These are phyloP conservation scores for Flaveria linearis DNA, from an alignment of 129 eudicot species.

Conservation along the genomic window DNA sequence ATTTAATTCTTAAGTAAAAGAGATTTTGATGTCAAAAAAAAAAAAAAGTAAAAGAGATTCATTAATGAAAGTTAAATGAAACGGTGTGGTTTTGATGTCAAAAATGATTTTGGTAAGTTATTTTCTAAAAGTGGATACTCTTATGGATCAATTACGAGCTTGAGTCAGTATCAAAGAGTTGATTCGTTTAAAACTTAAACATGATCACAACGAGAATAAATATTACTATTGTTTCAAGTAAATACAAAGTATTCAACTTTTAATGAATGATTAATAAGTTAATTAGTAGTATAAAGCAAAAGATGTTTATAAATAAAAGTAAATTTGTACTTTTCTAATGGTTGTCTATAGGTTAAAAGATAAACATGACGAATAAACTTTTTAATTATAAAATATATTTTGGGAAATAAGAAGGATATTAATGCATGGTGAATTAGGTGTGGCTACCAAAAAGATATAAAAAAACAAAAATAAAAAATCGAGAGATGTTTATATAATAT, in stretches of 20 bases:
- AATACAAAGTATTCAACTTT: too few relatives aligned
- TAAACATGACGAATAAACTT: background rate
- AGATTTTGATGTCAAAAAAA: background rate
- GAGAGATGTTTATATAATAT: background rate
- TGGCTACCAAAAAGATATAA: slow-evolving; percentile 18
- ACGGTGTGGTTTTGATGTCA: background rate
- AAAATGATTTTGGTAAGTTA: background rate
- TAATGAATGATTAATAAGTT: too few relatives aligned
- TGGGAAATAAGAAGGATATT: background rate
- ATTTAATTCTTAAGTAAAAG: background rate
- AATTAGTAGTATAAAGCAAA: background rate
- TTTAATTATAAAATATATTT: background rate
- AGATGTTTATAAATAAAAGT: background rate
- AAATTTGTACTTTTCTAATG: background rate
- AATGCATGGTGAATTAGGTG: slow-evolving; percentile 20
- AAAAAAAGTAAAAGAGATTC: background rate
- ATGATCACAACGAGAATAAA: background rate
- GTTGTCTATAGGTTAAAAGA: background rate
- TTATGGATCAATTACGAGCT: background rate
- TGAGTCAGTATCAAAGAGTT: background rate
- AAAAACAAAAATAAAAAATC: background rate
- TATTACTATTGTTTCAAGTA: background rate
- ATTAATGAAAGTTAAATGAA: too few relatives aligned
- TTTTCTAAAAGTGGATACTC: too few relatives aligned
- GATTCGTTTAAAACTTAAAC: background rate